Conservation (phyloP, 192 early-diverging fungal genomes). For the Coemansia sp. region DNA sequence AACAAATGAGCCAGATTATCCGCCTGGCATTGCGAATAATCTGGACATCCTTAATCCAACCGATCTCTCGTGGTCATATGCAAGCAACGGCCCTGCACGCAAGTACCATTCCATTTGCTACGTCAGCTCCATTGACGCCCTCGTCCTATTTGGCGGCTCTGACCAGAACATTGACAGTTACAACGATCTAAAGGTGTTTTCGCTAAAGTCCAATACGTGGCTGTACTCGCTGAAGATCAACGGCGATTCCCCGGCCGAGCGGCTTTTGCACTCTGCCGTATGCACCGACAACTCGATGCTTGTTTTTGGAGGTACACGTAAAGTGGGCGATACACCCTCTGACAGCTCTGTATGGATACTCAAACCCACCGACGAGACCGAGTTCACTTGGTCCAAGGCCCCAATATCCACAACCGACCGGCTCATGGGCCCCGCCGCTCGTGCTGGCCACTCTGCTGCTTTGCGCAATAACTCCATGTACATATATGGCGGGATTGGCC, state of each 20-base stretch:
- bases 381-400: slow-evolving; percentile 51
- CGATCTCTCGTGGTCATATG: slow-evolving; percentile 60
- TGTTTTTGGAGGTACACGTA: slow-evolving; percentile 62
- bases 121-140: slow-evolving; percentile 57
- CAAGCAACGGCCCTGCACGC: slow-evolving; percentile 59
- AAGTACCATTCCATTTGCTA: slow-evolving; percentile 60
- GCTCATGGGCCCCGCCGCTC: slow-evolving; percentile 52
- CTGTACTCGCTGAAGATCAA: slow-evolving; percentile 44
- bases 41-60: slow-evolving; percentile 53
- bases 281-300: slow-evolving; percentile 69
- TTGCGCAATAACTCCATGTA: slow-evolving; percentile 62
- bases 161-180: slow-evolving; percentile 54
- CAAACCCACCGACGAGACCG: slow-evolving; percentile 15
- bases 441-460: slow-evolving; percentile 68
- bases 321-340: slow-evolving; percentile 35
- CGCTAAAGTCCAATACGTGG: slow-evolving; percentile 58
- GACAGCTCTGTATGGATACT: slow-evolving; percentile 58
- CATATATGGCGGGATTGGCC: slow-evolving; percentile 68
- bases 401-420: slow-evolving; percentile 33
- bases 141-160: slow-evolving; percentile 68
- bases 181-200: slow-evolving; percentile 58
- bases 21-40: slow-evolving; percentile 45
- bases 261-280: slow-evolving; percentile 65
- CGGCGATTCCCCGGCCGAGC: slow-evolving; percentile 56
- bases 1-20: slow-evolving; percentile 28